Base-by-base conservation (phyloP, 768 basidiomycete genomes). In the Pisolithus sp. region DNA sequence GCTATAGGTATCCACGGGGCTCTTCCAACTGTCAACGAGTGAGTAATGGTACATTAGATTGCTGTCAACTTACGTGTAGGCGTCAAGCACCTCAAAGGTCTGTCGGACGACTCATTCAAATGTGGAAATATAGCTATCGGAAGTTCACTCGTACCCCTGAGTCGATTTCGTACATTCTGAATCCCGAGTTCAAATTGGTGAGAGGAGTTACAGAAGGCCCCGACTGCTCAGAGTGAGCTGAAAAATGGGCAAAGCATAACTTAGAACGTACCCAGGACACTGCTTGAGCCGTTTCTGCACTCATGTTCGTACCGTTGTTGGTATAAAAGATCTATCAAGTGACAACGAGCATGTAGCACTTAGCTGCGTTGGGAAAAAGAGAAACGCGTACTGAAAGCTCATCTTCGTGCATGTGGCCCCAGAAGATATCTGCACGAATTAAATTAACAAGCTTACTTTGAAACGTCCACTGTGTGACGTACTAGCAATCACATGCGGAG, bases 31-130 rank as follows among this genome's bases (percentile, higher is more conserved):
- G 58, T 42, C 51, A 6, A 21, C 24, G 48, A 10, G 40, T 41
- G 5, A 51, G 13, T 48, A 30, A 31, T 13, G 37, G 50, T 30
- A 31, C 24, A 12, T 44, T 48, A 5, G 28, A 38, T 38, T 24
- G 21, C 4, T 52, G 20, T 36, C 40, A 9, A 70, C 80, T 66
- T 63, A 86, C 83, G 88, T 90, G 62, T 86, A 78, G 2, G 86
- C 85, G 57, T 90, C 86, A 51, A 89, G 50, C 45, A 90, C 77
- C 30, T 90, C 86, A 59, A 87, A 89, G 3, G 86, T 86, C 83
- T 88, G 55, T 15, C n/a, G 30, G 50, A 42, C 30, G 21, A 20
- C 34, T 31, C 57, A 31, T 53, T 1, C 26, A 26, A 15, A 49
- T 20, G 48, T 36, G 15, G 21, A 37, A 42, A 36, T 36, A 20